Evolutionary conservation across 2,329 filamentous ascomycete genomes (phyloP).

Genomic region (Sporothrix protearum): DNA sequence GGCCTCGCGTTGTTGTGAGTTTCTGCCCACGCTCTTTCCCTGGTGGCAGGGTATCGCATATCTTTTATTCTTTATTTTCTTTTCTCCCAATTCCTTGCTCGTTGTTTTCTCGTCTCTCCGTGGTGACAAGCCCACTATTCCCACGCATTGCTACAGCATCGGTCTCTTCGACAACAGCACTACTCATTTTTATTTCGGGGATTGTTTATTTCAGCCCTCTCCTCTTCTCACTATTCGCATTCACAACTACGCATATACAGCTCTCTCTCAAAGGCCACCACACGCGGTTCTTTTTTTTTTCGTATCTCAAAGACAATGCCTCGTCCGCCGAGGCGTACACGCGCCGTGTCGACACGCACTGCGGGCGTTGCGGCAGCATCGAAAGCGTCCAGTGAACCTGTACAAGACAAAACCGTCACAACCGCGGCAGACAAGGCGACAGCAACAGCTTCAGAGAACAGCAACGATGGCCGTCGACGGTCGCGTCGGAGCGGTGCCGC

Average conservation of each 20-base stretch:
- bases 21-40: slow-evolving; percentile 1
- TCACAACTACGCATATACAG: background rate
- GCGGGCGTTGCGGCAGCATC: background rate
- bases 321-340: slow-evolving; percentile 28
- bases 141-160: background rate
- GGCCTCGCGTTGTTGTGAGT: slow-evolving; percentile 15
- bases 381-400: background rate
- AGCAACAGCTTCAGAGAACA: slow-evolving; percentile 35
- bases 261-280: background rate
- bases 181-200: background rate
- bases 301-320: slow-evolving; percentile 23
- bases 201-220: background rate
- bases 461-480: slow-evolving; percentile 24
- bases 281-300: background rate
- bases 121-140: slow-evolving; percentile 3
- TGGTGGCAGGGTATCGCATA: background rate
- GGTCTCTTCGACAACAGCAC: slow-evolving; percentile 6
- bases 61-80: background rate
- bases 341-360: slow-evolving; percentile 23
- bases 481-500: slow-evolving; percentile 23
- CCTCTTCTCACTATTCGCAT: background rate
- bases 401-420: slow-evolving; percentile 6
- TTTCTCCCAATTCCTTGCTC: background rate
- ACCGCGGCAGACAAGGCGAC: slow-evolving; percentile 30
- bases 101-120: background rate